Evolutionary conservation across 2,329 filamentous ascomycete genomes (phyloP).

Genomic region (Penicillium sp.): DNA sequence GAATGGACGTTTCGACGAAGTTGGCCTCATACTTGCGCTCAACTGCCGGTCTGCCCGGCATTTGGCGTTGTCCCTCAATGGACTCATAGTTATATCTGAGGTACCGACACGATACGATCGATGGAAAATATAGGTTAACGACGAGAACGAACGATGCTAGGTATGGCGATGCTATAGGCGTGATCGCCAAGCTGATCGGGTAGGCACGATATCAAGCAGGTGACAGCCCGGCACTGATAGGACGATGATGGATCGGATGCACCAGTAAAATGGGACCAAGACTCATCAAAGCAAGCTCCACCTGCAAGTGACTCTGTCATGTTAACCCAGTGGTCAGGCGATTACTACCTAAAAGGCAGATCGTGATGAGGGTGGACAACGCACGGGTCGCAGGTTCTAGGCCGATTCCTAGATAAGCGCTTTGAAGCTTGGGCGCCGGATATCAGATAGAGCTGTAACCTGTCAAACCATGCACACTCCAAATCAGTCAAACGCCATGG

Average conservation of each 20-base stretch:
- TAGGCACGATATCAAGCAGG: conserved; percentile 18
- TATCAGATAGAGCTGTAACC: conserved; percentile 1
- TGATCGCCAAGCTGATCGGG: conserved; percentile 10
- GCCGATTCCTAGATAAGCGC: conserved; percentile 13
- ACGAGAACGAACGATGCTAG: conserved; percentile 4
- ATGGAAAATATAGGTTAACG: conserved; percentile 3
- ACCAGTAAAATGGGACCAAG: conserved; percentile 6
- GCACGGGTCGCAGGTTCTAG: conserved; percentile 5
- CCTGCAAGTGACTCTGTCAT: conserved; percentile 17
- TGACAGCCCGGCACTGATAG: conserved; percentile 21
- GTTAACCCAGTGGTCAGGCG: conserved; percentile 15
- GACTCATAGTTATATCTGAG: conserved; percentile 29
- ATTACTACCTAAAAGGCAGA: background rate
- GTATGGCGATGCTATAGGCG: background rate
- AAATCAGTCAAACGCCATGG: conserved; percentile 3
- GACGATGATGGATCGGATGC: conserved; percentile 14
- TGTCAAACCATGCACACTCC: background rate
- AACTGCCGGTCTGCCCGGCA: conserved; percentile 43
- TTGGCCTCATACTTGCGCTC: conserved; percentile 41
- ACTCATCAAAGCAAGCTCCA: conserved; percentile 15
- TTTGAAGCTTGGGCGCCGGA: conserved; percentile 6
- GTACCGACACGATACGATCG: conserved; percentile 4
- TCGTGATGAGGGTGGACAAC: conserved; percentile 2
- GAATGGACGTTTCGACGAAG: conserved; percentile 42
- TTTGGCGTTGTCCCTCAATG: conserved; percentile 41